Base-by-base conservation (phyloP, 2,329 filamentous ascomycete genomes). In the Fusarium austroafricanum region DNA sequence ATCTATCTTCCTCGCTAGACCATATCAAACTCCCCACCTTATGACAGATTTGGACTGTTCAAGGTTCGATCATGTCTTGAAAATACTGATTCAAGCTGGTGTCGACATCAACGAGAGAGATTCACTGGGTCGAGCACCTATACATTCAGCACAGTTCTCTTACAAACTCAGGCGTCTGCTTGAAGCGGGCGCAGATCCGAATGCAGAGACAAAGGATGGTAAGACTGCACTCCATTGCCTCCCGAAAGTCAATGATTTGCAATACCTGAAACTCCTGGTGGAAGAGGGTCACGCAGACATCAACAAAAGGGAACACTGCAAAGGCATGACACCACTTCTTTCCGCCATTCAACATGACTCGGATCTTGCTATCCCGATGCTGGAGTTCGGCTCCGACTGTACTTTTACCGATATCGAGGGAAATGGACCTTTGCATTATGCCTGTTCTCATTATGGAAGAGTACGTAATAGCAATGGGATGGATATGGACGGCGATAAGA, bases 271-370 rank as follows among this genome's bases (percentile, higher is more conserved):
- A 4, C 56, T 75, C 17, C 63, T 79, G 1, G 42, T 77, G 8
- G 59, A 75, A 26, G 38, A 64, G 3, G 70, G 70, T 2, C 53
- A 70, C 17, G 70, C 63, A 2, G 45, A 75, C 20, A 59, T 78
- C 33, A 73, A 79, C 40, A 57, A 65, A 10, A 50, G 33, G 21
- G 46, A 66, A 17, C 14, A 50, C 2, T 15, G 15, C 7, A 42
- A 67, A 31, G 72, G 73, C 10, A 44, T 31, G 10, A 75, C 73
- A 2, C 75, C 74, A 12, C 67, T 78, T 18, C 42, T 73, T 3
- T 2, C 5, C 8, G 31, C 21, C 4, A 20, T 47, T 1, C 21
- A 6, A 28, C 33, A 6, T 5, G 45, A 49, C 29, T 11, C 28
- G 12, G n/a, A 31, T 2, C 17, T 57, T 18, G 68, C 58, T 17